Evolutionary conservation across 2,329 filamentous ascomycete species (phyloP).

Genomic region (Claviceps sp.): DNA sequence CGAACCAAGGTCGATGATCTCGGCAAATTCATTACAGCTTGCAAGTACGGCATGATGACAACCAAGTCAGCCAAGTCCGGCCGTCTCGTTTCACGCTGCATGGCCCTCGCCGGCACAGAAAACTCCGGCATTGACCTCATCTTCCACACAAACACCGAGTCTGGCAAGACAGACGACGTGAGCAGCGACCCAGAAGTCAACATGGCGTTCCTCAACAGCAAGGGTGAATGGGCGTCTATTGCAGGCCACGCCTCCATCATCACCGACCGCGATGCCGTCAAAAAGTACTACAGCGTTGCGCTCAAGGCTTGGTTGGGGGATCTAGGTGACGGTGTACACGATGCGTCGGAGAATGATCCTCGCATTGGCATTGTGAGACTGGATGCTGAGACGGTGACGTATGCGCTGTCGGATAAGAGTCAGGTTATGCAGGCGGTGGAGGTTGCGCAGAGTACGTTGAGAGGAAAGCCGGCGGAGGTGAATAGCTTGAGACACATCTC

Average conservation of each 20-base stretch:
- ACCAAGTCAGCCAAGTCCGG: conserved; percentile 54
- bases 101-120: conserved; percentile 77
- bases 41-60: conserved; percentile 85
- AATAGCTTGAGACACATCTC: conserved; percentile 67
- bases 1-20: conserved; percentile 68
- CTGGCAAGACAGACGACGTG: conserved; percentile 75
- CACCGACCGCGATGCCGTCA: conserved; percentile 53
- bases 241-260: conserved; percentile 59
- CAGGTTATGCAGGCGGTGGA: conserved; percentile 52
- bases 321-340: conserved; percentile 68
- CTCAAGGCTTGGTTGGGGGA: conserved; percentile 83
- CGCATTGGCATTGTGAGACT: conserved; percentile 72
- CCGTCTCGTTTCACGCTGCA: conserved; percentile 65
- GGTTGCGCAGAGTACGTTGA: conserved; percentile 61
- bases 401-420: conserved; percentile 51
- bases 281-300: conserved; percentile 59
- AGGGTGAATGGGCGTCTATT: conserved; percentile 76
- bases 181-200: conserved; percentile 61
- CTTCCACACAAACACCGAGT: conserved; percentile 87
- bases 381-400: conserved; percentile 57
- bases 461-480: conserved; percentile 55
- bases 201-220: conserved; percentile 62
- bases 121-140: conserved; percentile 66
- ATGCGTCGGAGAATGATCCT: conserved; percentile 70
- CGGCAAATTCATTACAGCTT: conserved; percentile 51